Evolutionary conservation across 352 stramenopile genomes (phyloP).

Genomic region (Globisporangium nunn): DNA sequence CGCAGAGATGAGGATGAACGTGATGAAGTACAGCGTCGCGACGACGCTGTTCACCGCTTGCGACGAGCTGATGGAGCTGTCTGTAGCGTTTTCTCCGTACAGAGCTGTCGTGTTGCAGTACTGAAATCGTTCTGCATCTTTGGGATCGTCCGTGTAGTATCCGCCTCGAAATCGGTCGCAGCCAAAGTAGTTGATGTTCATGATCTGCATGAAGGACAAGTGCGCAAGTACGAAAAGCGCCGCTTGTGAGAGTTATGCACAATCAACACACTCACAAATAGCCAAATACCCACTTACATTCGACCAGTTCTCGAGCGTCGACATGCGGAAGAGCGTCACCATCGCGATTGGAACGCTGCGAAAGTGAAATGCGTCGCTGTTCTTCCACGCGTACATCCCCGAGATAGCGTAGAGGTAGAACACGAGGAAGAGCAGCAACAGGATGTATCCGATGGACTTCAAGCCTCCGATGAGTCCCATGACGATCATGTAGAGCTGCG

Average conservation of each 20-base stretch:
- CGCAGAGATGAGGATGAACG: slow-evolving; percentile 83
- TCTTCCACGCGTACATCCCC: slow-evolving; percentile 85
- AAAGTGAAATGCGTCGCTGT: slow-evolving; percentile 85
- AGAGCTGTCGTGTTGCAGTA: slow-evolving; percentile 59
- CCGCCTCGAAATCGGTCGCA: slow-evolving; percentile 59
- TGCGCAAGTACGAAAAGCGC: background rate
- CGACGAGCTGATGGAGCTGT: slow-evolving; percentile 21
- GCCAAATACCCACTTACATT: slow-evolving; percentile 26
- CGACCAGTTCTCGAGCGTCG: slow-evolving; percentile 77
- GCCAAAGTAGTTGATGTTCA: slow-evolving; percentile 81
- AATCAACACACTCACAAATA: background rate
- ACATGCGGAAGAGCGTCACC: slow-evolving; percentile 80
- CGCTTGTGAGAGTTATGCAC: background rate
- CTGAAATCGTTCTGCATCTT: slow-evolving; percentile 28
- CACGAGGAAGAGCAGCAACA: slow-evolving; percentile 79
- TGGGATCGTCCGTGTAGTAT: slow-evolving; percentile 49
- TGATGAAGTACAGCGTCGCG: slow-evolving; percentile 74
- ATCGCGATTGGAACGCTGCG: slow-evolving; percentile 71
- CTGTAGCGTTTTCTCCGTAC: slow-evolving; percentile 44
- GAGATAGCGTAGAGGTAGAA: slow-evolving; percentile 90
- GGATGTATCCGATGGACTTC: slow-evolving; percentile 88
- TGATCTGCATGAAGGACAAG: slow-evolving; percentile 27
- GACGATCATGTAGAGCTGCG: slow-evolving; percentile 89
- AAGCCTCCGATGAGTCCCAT: slow-evolving; percentile 85
- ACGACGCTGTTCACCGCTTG: slow-evolving; percentile 49